Base-by-base conservation (phyloP, 495 filamentous ascomycete genomes). In the Penicillium daleae region DNA sequence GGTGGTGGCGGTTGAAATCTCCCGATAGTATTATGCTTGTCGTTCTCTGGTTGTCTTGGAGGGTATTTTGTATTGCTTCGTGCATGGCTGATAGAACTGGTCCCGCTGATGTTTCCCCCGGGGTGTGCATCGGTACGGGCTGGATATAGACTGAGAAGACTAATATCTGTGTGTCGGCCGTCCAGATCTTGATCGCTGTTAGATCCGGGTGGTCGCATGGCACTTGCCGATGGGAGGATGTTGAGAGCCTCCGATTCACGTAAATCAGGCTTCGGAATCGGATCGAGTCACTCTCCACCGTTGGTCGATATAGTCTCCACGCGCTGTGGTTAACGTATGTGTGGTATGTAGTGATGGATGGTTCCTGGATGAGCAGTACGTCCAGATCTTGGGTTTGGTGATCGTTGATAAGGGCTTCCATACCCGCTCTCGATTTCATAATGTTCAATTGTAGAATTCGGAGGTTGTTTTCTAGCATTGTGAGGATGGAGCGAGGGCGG, bases 1-100 rank as follows among this genome's bases (percentile, higher is more conserved):
- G 68, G 55, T 72, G 56, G 32, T 74, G 57, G 3, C 63, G 67
- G 54, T 71, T 72, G 39, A 74, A 67, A 29, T 74, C 65, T 33
- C 64, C 70, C 2, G 53, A 59, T 8, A 72, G 46, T 21, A 69
- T 70, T 24, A 40, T 5, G 37, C 3, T 1, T 4, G 29, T 7
- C 4, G 4, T 31, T 7, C 35, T 39, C 4, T 15, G 12, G 35
- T 39, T 39, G 12, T 39, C 35, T 15, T 39, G 4, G 35, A 39
- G 10, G 7, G 12, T 15, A 15, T 9, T 37, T 37, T 37, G 35
- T 12, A 15, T 39, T 15, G 35, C 15, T 4, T 37, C 35, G 12
- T 39, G 35, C 10, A 39, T 39, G 1, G 35, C 12, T 15, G 12
- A 39, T 15, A 39, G 10, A 13, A 15, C 35, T 39, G 35, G 12